phyloP scores from a whole-genome alignment of 2,329 filamentous ascomycete genomes.

The Penicillium sp. region DNA sequence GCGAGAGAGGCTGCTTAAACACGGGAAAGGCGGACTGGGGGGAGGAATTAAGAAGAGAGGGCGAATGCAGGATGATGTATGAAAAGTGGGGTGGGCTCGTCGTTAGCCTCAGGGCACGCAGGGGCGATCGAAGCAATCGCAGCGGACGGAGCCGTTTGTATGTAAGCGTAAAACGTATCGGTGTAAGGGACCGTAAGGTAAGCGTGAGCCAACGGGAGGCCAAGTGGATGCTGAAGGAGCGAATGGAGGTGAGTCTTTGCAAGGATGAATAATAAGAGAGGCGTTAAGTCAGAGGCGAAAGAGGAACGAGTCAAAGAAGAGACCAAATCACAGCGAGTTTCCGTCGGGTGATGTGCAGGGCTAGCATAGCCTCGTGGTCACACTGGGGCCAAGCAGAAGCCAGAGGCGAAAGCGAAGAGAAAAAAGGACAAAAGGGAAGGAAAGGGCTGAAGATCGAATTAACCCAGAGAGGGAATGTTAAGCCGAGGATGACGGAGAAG shows the following conservation, averaged over 20 bases:
- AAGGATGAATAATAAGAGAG: constrained; percentile 8
- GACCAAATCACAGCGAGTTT: constrained; percentile 33
- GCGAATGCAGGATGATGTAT: constrained; percentile 36
- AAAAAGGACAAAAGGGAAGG: constrained; percentile 21
- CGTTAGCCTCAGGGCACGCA: constrained; percentile 24
- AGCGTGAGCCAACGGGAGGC: not conserved
- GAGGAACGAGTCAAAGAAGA: constrained; percentile 21
- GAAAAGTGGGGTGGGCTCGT: constrained; percentile 26
- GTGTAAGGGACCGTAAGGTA: constrained; percentile 15
- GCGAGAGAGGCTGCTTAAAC: constrained; percentile 30
- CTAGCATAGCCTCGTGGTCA: constrained; percentile 40
- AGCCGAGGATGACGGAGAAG: constrained; percentile 7
- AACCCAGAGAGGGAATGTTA: constrained; percentile 24
- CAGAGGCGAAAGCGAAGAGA: constrained; percentile 14
- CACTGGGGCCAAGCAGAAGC: constrained; percentile 25
- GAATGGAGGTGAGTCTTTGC: constrained; percentile 21
- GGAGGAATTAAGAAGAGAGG: constrained; percentile 26
- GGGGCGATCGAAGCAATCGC: constrained; percentile 19
- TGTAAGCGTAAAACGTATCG: constrained; percentile 22
- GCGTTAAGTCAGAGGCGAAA: constrained; percentile 19
- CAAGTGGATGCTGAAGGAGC: constrained; percentile 14
- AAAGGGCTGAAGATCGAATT: constrained; percentile 14
- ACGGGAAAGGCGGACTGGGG: constrained; percentile 27
- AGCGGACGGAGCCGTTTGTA: constrained; percentile 12
- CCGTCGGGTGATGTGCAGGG: constrained; percentile 39